Conservation (phyloP, 208 protist genomes). For the Trypanosoma cruzi region DNA sequence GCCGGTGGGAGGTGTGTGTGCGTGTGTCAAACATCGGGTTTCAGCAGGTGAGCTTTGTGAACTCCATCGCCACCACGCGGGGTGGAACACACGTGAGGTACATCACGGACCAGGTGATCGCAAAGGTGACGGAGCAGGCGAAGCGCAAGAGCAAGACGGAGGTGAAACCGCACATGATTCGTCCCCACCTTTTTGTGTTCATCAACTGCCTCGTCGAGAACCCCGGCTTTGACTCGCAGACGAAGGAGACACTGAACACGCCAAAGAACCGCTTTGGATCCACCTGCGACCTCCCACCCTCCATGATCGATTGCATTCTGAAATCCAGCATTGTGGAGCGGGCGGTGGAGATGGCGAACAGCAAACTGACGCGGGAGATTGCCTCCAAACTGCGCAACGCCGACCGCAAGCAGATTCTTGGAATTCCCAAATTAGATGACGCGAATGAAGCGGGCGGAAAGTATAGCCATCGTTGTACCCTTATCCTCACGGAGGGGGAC, state of each 20-base stretch:
- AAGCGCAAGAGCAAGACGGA: constrained; percentile 97
- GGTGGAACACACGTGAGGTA: constrained; percentile 99
- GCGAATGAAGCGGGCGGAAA: constrained; percentile 99
- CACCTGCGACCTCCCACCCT: constrained; percentile 94
- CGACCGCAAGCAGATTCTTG: constrained; percentile 86
- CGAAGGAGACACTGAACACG: constrained; percentile 99
- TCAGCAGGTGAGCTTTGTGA: constrained; percentile 99
- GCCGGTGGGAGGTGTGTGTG: constrained; percentile 98
- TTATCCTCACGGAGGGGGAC: constrained; percentile 99
- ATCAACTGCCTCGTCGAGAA: constrained; percentile 99
- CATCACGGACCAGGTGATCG: constrained; percentile 96
- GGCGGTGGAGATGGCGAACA: constrained; percentile 96
- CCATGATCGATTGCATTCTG: constrained; percentile 95
- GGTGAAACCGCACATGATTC: constrained; percentile 97
- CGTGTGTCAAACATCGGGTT: constrained; percentile 94
- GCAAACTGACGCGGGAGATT: constrained; percentile 94
- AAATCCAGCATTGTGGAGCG: constrained; percentile 96
- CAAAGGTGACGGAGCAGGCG: constrained; percentile 89
- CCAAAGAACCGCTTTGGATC: constrained; percentile 96
- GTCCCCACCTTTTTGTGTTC: constrained; percentile 99
- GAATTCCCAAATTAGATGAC: constrained; percentile 99
- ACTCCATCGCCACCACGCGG: constrained; percentile 98
- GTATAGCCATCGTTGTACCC: constrained; percentile 96
- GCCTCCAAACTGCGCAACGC: constrained; percentile 75
- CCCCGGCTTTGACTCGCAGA: constrained; percentile 99